phyloP scores from a whole-genome alignment of 2,329 filamentous ascomycete species.

The Daldinia sp. region DNA sequence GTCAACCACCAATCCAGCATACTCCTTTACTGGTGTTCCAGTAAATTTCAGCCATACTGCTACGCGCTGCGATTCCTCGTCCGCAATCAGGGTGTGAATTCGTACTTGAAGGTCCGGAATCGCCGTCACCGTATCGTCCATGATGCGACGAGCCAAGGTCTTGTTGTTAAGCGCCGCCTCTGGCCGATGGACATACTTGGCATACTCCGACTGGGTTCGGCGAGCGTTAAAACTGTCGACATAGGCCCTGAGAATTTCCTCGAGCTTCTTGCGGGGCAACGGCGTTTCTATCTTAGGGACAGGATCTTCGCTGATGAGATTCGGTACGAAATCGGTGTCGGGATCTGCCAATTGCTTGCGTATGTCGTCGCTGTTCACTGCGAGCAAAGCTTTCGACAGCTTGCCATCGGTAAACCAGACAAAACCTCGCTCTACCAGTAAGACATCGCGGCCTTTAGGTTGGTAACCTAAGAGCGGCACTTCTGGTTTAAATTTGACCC shows the following conservation, averaged over 20 bases:
- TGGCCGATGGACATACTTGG: constrained; percentile 23
- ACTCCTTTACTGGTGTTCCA: constrained; percentile 24
- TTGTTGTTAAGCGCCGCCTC: constrained; percentile 28
- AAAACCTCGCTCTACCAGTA: constrained; percentile 27
- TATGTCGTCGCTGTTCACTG: constrained; percentile 33
- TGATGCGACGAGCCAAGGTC: constrained; percentile 15
- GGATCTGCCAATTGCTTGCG: constrained; percentile 29
- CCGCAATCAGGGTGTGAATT: constrained; percentile 27
- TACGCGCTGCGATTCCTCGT: constrained; percentile 31
- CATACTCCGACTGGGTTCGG: constrained; percentile 14
- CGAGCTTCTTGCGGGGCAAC: constrained; percentile 22
- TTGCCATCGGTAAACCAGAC: constrained; percentile 32
- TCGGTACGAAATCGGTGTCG: constrained; percentile 9
- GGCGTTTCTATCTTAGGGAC: constrained; percentile 5
- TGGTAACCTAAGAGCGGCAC: constrained; percentile 25
- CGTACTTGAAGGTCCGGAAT: constrained; percentile 29
- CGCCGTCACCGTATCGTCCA: constrained; percentile 26
- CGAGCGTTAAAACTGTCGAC: constrained; percentile 24
- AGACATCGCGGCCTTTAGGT: constrained; percentile 24
- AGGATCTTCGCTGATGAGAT: constrained; percentile 24
- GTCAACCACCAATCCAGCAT: constrained; percentile 19
- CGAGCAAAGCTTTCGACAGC: constrained; percentile 22
- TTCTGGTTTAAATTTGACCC: constrained; percentile 25
- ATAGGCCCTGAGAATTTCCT: constrained; percentile 20
- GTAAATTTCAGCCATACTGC: constrained; percentile 31